Evolutionary conservation across 768 basidiomycete species (phyloP).

Genomic region (Auricularia sp.): DNA sequence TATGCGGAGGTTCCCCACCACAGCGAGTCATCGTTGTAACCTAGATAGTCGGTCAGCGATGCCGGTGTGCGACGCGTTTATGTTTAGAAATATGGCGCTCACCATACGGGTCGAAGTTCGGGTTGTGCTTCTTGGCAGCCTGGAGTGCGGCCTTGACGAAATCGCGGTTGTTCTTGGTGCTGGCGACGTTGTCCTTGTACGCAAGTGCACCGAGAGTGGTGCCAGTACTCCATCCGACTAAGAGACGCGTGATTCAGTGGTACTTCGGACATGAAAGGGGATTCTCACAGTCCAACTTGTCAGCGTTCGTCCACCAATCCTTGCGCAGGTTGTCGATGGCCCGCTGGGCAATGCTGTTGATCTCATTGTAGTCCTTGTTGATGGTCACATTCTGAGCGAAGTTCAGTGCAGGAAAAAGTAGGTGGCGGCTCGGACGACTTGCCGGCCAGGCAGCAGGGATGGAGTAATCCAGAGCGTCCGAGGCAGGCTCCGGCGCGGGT

Average conservation of each 20-base stretch:
- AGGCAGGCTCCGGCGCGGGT: no score
- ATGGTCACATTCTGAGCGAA: background rate
- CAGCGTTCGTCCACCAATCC: background rate
- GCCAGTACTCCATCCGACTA: background rate
- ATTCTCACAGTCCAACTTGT: background rate
- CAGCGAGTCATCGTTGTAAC: background rate
- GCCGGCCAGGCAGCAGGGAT: background rate
- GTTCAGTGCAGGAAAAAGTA: no score
- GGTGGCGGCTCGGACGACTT: background rate
- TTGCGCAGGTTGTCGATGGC: background rate
- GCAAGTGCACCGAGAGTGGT: background rate
- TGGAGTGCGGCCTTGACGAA: background rate
- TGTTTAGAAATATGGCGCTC: background rate
- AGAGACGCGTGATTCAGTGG: background rate
- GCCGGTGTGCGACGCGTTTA: background rate
- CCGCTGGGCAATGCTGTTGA: background rate
- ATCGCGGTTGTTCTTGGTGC: background rate
- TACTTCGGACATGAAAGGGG: no score
- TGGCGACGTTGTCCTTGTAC: background rate
- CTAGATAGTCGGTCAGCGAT: background rate
- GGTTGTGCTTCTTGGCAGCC: background rate
- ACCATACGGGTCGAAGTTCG: background rate
- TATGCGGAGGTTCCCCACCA: constrained; percentile 47
- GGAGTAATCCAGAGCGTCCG: background rate
- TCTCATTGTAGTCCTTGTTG: background rate